Percentiles rank a stretch among this genome's conserved stretches.
Evolutionary conservation across 345 rosid species (phyloP).

Genomic region (Capsella bursapastoris): DNA sequence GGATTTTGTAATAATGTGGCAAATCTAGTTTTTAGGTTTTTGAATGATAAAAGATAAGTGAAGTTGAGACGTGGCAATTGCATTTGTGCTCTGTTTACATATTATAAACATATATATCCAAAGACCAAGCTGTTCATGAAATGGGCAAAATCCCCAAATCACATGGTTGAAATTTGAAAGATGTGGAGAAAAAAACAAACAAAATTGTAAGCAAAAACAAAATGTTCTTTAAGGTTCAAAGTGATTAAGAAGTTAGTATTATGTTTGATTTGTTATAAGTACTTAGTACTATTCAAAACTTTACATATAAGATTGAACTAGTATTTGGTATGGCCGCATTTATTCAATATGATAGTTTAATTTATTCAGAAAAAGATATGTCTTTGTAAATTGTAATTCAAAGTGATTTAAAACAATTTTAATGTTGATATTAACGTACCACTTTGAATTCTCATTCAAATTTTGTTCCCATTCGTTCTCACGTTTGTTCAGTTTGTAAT

Average conservation of each 20-base stretch:
- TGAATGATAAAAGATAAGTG: slow-evolving; percentile 8
- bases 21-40: slow-evolving; percentile 21
- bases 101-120: not conserved
- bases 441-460: not conserved
- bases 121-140: not conserved
- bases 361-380: not conserved
- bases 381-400: not conserved
- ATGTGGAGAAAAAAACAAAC: not conserved
- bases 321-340: not conserved
- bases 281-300: not conserved
- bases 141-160: slow-evolving; percentile 7
- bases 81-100: not conserved
- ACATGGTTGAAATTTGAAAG: not conserved
- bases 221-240: not conserved
- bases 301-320: not conserved
- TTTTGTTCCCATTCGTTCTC: not conserved
- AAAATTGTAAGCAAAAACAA: not conserved
- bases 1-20: slow-evolving; percentile 13
- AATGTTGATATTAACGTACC: not conserved
- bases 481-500: not conserved
- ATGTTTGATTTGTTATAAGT: no score
- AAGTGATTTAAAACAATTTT: not conserved
- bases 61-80: slow-evolving; percentile 14
- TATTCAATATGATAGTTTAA: not conserved
- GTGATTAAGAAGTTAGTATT: no score